These are phyloP conservation scores for Polyrhizophydium stewartii DNA, from an alignment of 371 early-diverging fungal genomes.

Conservation along the genomic window DNA sequence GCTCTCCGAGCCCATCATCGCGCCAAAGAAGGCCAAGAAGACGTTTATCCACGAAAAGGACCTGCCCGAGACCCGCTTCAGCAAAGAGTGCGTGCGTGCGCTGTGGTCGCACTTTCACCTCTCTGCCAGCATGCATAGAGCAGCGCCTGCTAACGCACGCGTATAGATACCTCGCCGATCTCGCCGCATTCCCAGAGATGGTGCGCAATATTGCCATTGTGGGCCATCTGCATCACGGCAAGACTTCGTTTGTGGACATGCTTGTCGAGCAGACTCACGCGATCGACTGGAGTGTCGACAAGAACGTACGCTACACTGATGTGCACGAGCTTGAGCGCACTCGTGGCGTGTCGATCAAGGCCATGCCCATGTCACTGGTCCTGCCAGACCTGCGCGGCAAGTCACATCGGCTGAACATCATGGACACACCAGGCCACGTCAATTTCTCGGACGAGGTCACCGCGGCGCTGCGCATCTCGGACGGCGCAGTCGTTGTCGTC, in stretches of 20 bases:
- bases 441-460: conserved; percentile 93
- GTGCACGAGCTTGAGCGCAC: conserved; percentile 88
- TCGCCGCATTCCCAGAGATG: conserved; percentile 75
- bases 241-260: conserved; percentile 90
- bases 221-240: conserved; percentile 97
- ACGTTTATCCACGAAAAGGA: conserved; percentile 81
- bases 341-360: conserved; percentile 86
- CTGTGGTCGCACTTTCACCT: not conserved
- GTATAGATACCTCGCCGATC: conserved; percentile 75
- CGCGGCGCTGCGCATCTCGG: conserved; percentile 80
- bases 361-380: conserved; percentile 89
- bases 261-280: conserved; percentile 84
- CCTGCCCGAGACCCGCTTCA: conserved; percentile 76
- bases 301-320: conserved; percentile 83
- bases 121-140: not conserved
- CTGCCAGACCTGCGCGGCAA: conserved; percentile 83
- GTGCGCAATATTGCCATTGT: conserved; percentile 86
- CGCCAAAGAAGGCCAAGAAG: conserved; percentile 81
- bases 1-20: conserved; percentile 91
- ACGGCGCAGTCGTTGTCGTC: conserved; percentile 92
- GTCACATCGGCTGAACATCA: conserved; percentile 80
- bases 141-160: not conserved
- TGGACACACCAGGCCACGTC: conserved; percentile 95
- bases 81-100: conserved; percentile 69
- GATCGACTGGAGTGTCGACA: conserved; percentile 35